Conservation (phyloP, 108 stramenopile species). For the Ochromonas danica region DNA sequence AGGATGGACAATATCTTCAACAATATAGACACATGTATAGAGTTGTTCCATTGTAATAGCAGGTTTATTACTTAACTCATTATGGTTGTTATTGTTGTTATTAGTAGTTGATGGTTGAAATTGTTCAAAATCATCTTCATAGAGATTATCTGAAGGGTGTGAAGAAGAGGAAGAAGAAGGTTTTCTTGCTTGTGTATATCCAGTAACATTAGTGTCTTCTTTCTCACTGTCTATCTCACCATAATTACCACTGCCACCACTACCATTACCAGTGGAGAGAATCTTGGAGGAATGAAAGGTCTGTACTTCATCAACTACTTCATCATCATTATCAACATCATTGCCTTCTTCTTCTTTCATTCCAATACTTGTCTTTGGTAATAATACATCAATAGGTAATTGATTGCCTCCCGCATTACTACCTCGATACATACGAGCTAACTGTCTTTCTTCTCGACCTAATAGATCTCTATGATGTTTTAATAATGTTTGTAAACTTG, state of each 20-base stretch:
- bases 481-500: not conserved
- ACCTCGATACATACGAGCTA: not conserved
- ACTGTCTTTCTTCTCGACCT: not conserved
- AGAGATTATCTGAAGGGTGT: not conserved
- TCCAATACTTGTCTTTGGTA: not conserved
- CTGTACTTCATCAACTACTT: not conserved
- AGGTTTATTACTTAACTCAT: not conserved
- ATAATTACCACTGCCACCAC: not conserved
- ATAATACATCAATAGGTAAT: not conserved
- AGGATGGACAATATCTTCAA: not conserved
- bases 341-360: not conserved
- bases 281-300: not conserved
- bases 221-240: not conserved
- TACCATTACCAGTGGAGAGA: not conserved
- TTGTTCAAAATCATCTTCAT: not conserved
- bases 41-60: not conserved
- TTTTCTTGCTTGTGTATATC: not conserved
- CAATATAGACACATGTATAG: not conserved
- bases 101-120: too few species aligned
- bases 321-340: not conserved
- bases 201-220: not conserved
- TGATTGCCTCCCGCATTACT: not conserved
- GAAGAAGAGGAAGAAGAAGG: not conserved
- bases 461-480: not conserved
- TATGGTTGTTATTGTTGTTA: not conserved